Percentiles rank a stretch among this genome's conserved stretches.
Conservation (phyloP, 768 basidiomycete genomes). For the Lentinus tigrinus region DNA sequence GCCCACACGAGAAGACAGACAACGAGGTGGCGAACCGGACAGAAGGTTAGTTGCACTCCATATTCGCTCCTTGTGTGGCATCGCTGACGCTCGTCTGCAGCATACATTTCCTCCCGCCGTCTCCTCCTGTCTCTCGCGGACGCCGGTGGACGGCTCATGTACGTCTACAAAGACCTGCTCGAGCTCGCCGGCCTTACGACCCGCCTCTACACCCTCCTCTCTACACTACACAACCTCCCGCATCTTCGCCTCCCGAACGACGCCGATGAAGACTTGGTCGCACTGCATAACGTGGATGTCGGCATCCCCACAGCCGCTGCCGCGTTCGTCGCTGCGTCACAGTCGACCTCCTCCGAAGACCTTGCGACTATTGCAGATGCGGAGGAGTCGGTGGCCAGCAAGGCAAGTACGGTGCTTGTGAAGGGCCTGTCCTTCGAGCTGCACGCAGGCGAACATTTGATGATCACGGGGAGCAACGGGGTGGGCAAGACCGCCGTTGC, state of each 20-base stretch:
- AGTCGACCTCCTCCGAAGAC: background rate
- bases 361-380: background rate
- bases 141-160: slow-evolving; percentile 94
- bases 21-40: slow-evolving; percentile 47
- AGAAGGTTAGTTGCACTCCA: slow-evolving; percentile 38
- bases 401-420: slow-evolving; percentile 52
- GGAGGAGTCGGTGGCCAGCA: slow-evolving; percentile 21
- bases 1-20: slow-evolving; percentile 16
- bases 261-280: slow-evolving; percentile 47
- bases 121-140: slow-evolving; percentile 93
- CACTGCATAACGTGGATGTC: slow-evolving; percentile 69
- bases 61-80: background rate
- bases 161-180: slow-evolving; percentile 92
- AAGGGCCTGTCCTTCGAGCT: slow-evolving; percentile 66
- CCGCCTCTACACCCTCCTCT: slow-evolving; percentile 83
- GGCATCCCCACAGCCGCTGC: slow-evolving; percentile 42
- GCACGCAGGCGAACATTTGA: slow-evolving; percentile 75
- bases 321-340: slow-evolving; percentile 7
- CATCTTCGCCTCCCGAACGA: slow-evolving; percentile 43
- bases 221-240: slow-evolving; percentile 74
- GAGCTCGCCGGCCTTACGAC: slow-evolving; percentile 94
- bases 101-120: slow-evolving; percentile 91
- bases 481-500: slow-evolving; percentile 91
- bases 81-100: slow-evolving; percentile 34
- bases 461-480: slow-evolving; percentile 92